Evolutionary conservation across 73 alveolate genomes (phyloP).

Genomic region (Paramecium sexaurelia): DNA sequence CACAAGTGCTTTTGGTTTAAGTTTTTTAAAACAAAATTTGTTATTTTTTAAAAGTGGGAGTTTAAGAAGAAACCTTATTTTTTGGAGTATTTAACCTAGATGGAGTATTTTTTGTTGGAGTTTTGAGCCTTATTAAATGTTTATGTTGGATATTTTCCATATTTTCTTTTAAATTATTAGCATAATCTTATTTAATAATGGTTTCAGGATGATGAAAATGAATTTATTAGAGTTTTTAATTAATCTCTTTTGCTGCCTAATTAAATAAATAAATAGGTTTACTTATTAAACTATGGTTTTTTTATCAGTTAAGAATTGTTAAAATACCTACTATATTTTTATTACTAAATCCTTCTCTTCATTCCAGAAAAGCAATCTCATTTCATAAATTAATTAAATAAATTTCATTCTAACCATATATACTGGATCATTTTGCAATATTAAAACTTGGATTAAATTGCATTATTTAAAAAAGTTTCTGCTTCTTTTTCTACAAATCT

Average conservation of each 20-base stretch:
- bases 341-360: slow-evolving; percentile 27
- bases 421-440: neutral
- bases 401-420: neutral
- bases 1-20: neutral
- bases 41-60: neutral
- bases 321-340: neutral
- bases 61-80: neutral
- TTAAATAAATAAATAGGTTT: neutral
- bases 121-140: neutral
- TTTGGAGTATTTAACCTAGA: neutral
- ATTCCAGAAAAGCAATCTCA: slow-evolving; percentile 38
- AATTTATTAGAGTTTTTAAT: neutral
- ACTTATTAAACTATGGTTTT: neutral
- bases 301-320: neutral
- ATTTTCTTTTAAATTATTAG: neutral
- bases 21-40: neutral
- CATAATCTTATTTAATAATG: neutral
- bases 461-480: neutral
- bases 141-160: neutral
- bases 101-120: neutral
- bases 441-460: neutral
- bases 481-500: neutral
- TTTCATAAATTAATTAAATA: neutral
- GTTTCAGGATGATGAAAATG: slow-evolving; percentile 8
- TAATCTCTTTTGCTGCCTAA: neutral